Percentiles rank a stretch among this genome's conserved stretches.
These are phyloP conservation scores for Aspergillus thermomutatus DNA, from an alignment of 2,329 filamentous ascomycete genomes.

Conservation along the genomic window DNA sequence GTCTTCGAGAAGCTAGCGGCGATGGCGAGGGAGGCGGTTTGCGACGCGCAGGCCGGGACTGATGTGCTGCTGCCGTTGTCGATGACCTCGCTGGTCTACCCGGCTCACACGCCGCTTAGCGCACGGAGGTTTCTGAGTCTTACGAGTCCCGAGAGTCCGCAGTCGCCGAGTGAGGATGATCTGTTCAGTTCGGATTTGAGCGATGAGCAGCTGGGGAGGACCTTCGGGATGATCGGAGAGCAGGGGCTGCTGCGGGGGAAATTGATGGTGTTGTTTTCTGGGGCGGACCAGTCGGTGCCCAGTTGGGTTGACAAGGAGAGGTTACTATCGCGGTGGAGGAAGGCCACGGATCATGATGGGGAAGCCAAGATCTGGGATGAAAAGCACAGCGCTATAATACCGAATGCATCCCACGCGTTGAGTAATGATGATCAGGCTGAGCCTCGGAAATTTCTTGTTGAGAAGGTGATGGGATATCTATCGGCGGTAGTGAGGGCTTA, in stretches of 20 bases:
- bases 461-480: constrained; percentile 27
- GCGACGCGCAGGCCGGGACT: constrained; percentile 21
- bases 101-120: constrained; percentile 45
- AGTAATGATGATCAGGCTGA: constrained; percentile 35
- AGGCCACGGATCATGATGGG: constrained; percentile 32
- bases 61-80: constrained; percentile 32
- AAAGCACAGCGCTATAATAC: constrained; percentile 46
- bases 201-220: constrained; percentile 53
- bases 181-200: constrained; percentile 75
- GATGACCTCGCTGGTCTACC: constrained; percentile 31
- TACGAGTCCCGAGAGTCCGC: constrained; percentile 50
- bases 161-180: constrained; percentile 70
- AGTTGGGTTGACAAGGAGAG: constrained; percentile 46
- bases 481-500: background rate
- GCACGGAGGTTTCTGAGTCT: constrained; percentile 59
- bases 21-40: constrained; percentile 27
- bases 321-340: constrained; percentile 41
- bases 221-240: constrained; percentile 57
- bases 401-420: constrained; percentile 35
- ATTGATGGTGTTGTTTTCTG: constrained; percentile 47
- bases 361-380: constrained; percentile 45
- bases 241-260: constrained; percentile 38
- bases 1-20: constrained; percentile 32
- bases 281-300: constrained; percentile 46
- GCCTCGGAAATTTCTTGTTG: constrained; percentile 23